Evolutionary conservation across 176 grass and related monocot species (phyloP).

Genomic region (Bromus sterilis): DNA sequence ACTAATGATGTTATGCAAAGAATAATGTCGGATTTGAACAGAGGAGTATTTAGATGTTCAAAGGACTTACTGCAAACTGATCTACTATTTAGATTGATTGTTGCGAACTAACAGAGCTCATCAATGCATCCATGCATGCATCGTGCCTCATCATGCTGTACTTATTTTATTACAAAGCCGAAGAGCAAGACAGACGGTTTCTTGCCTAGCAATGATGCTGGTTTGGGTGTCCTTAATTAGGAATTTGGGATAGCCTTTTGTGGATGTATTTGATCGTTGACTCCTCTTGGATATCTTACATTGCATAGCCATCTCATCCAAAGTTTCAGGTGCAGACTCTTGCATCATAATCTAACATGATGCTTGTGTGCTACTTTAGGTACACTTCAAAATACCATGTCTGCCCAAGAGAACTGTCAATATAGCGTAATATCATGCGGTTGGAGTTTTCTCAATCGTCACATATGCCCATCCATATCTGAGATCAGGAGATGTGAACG

Average conservation of each 20-base stretch:
- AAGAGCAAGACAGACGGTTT: conserved; percentile 6
- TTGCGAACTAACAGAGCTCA: background rate
- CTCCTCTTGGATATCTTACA: conserved; percentile 7
- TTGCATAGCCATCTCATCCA: background rate
- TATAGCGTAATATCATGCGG: conserved; percentile 1
- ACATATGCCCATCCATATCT: conserved; percentile 8
- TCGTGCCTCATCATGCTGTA: conserved; percentile 29
- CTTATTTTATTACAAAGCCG: conserved; percentile 13
- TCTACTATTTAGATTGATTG: background rate
- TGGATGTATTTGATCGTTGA: conserved; percentile 15
- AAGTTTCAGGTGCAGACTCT: background rate
- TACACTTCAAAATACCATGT: conserved; percentile 19
- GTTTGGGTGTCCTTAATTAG: background rate
- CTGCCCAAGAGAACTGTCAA: background rate
- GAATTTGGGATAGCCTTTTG: conserved; percentile 16
- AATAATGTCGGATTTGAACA: conserved; percentile 22
- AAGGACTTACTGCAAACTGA: background rate
- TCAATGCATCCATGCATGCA: conserved; percentile 27
- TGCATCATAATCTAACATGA: conserved; percentile 10
- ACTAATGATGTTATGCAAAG: conserved; percentile 21
- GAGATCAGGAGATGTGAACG: conserved; percentile 17
- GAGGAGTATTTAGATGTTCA: conserved; percentile 8
- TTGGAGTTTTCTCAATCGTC: background rate
- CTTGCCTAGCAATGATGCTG: conserved; percentile 25
- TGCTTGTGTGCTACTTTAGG: conserved; percentile 34